These are phyloP conservation scores for Athelia sp. DNA, from an alignment of 1,284 basidiomycete genomes.

Conservation along the genomic window DNA sequence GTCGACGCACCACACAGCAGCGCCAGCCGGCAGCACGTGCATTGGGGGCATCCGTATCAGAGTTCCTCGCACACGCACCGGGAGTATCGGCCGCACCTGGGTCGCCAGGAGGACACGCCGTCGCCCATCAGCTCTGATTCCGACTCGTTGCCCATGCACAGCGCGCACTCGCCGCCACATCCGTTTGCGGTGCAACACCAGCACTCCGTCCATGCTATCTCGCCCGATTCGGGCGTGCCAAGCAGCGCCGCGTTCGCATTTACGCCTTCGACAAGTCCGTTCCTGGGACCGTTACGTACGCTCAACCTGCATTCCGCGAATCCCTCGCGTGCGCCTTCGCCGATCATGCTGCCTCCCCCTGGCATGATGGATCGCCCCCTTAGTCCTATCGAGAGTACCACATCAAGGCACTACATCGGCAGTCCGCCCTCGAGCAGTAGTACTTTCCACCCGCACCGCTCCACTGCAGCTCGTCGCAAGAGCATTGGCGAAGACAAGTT, in stretches of 20 bases:
- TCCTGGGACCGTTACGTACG: conserved; percentile 76
- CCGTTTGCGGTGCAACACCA: too few relatives aligned
- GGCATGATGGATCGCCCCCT: conserved; percentile 16
- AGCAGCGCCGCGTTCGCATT: conserved; percentile 29
- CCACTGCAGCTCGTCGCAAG: conserved; percentile 14
- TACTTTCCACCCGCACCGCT: too few relatives aligned
- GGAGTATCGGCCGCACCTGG: conserved; percentile 31
- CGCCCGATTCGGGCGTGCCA: background rate
- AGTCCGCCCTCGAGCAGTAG: too few relatives aligned
- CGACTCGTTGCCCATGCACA: conserved; percentile 38
- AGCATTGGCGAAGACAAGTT: conserved; percentile 1
- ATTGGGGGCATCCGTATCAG: conserved; percentile 38
- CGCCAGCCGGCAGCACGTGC: conserved; percentile 22
- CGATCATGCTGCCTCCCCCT: conserved; percentile 57
- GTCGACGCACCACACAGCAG: conserved; percentile 22
- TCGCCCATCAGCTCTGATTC: conserved; percentile 68
- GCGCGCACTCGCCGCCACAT: conserved; percentile 21
- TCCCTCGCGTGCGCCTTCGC: conserved; percentile 63
- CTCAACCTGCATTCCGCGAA: conserved; percentile 66
- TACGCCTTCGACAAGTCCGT: conserved; percentile 76
- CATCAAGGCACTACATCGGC: too few relatives aligned
- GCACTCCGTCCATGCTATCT: conserved; percentile 8
- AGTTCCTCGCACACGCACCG: conserved; percentile 21
- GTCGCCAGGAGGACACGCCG: conserved; percentile 51
- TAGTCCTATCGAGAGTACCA: conserved; percentile 29